Evolutionary conservation across 2,329 filamentous ascomycete genomes (phyloP), one percentile per base, ranked within the genome.

Genomic region (Grosmannia serpens): DNA sequence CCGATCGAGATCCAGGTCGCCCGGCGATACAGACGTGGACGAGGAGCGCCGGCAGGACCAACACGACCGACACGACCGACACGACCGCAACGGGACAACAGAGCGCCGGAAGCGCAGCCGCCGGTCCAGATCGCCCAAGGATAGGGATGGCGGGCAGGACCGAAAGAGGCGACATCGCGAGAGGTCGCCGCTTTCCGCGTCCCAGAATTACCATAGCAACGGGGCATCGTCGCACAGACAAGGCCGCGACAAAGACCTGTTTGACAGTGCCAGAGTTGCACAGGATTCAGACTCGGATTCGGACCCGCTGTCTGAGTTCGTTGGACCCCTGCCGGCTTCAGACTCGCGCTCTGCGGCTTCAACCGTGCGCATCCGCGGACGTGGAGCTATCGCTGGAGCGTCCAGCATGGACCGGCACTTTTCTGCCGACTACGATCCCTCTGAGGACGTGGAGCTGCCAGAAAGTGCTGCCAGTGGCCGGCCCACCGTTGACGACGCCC

Each of bases 321-420:
- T 62, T 5, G 62, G 62, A 3, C 62, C 62, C 6, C 51, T 55
- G 13, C 53, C 52, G 20, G 57, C 56, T 2, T 56, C 60, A 1
- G 57, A 56, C 51, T 7, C 29, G 27, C 11, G 27, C 6, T 8
- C 56, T 9, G 29, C 47, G 2, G 6, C 33, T 27, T 31, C 22
- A 20, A 41, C 13, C 8, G 33, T 47, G 20, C 62, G 60, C 46
- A 33, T 59, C 3, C 59, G 59, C 20, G 59, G 61, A 4, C 60
- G 58, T 10, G 56, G 53, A 2, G 58, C 58, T 1, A n/a, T 27
- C 1, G 24, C 47, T 11, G 58, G 59, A 50, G 29, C 59, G 1
- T 33, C 56, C 10, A 58, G 58, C 58, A 61, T 63, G 46, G 63
- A 62, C 53, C 59, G 57, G 20, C 59, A 61, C 53, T 62, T 63